These are phyloP conservation scores for Puccinia brachypodii DNA, from an alignment of 1,284 basidiomycete genomes.

Conservation along the genomic window DNA sequence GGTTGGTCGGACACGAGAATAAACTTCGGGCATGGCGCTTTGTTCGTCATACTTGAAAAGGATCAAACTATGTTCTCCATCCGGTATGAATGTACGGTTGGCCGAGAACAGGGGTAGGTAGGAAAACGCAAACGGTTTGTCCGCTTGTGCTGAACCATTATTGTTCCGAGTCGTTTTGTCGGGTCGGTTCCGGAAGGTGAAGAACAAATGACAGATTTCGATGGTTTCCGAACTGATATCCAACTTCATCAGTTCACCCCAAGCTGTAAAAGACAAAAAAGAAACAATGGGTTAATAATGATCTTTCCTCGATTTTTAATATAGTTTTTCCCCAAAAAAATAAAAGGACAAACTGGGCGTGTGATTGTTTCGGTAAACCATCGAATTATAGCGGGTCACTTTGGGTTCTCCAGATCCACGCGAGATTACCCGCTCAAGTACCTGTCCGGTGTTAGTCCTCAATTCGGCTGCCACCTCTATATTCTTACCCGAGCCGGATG, in stretches of 20 bases:
- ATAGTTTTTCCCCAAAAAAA: background rate
- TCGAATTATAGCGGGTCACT: conserved; percentile 78
- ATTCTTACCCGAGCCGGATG: conserved; percentile 60
- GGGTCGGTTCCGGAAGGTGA: conserved; percentile 80
- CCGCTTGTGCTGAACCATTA: conserved; percentile 60
- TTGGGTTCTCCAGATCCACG: conserved; percentile 81
- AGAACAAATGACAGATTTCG: conserved; percentile 85
- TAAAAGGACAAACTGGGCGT: conserved; percentile 51
- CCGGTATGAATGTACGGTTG: conserved; percentile 77
- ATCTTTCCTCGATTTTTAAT: background rate
- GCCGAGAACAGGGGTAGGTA: conserved; percentile 84
- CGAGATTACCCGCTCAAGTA: conserved; percentile 72
- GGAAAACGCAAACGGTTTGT: conserved; percentile 85
- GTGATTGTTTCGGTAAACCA: conserved; percentile 71
- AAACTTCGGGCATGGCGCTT: conserved; percentile 57
- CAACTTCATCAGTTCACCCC: conserved; percentile 88
- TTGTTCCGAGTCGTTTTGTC: conserved; percentile 55
- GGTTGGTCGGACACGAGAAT: conserved; percentile 61
- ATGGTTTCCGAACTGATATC: conserved; percentile 69
- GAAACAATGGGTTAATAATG: background rate
- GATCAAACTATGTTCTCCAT: conserved; percentile 81
- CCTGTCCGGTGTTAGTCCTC: conserved; percentile 71
- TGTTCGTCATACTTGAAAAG: conserved; percentile 68
- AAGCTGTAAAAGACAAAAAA: conserved; percentile 67
- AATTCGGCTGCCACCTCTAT: conserved; percentile 89